Percentiles rank a stretch among this genome's conserved stretches.
These are phyloP conservation scores for Bipolaris gigantea DNA, from an alignment of 2,329 filamentous ascomycete genomes.

Conservation along the genomic window DNA sequence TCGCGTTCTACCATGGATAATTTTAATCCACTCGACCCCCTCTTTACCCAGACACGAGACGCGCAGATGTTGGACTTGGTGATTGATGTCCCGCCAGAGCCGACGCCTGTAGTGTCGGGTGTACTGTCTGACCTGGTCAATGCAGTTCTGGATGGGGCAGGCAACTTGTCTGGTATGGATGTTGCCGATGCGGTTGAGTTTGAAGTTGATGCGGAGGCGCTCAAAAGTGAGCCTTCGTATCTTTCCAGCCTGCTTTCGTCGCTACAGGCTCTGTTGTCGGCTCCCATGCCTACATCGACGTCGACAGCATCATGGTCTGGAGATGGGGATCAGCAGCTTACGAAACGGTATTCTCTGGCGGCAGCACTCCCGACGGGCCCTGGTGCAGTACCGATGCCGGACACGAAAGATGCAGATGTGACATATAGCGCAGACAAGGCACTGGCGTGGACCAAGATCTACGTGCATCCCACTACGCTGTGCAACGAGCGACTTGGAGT, in stretches of 20 bases:
- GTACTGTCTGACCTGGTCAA: slow-evolving; percentile 28
- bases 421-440: slow-evolving; percentile 38
- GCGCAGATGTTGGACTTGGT: slow-evolving; percentile 72
- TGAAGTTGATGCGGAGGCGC: slow-evolving; percentile 28
- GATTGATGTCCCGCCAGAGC: slow-evolving; percentile 54
- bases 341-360: slow-evolving; percentile 42
- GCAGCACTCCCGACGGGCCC: slow-evolving; percentile 60
- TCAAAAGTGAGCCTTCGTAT: slow-evolving; percentile 35
- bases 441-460: slow-evolving; percentile 71
- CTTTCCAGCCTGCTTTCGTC: slow-evolving; percentile 41
- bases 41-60: slow-evolving; percentile 79
- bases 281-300: slow-evolving; percentile 21
- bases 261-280: slow-evolving; percentile 41
- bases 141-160: slow-evolving; percentile 25
- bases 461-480: slow-evolving; percentile 65
- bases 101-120: slow-evolving; percentile 21
- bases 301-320: slow-evolving; percentile 12
- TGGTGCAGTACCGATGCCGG: slow-evolving; percentile 70
- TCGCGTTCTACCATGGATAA: slow-evolving; percentile 68
- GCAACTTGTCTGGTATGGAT: slow-evolving; percentile 30
- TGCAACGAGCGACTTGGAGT: slow-evolving; percentile 63
- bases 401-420: slow-evolving; percentile 51
- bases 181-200: slow-evolving; percentile 26
- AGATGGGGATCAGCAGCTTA: slow-evolving; percentile 13
- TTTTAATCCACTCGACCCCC: slow-evolving; percentile 75